Conservation (phyloP, 495 filamentous ascomycete genomes). For the Bathelium albidoporum region DNA sequence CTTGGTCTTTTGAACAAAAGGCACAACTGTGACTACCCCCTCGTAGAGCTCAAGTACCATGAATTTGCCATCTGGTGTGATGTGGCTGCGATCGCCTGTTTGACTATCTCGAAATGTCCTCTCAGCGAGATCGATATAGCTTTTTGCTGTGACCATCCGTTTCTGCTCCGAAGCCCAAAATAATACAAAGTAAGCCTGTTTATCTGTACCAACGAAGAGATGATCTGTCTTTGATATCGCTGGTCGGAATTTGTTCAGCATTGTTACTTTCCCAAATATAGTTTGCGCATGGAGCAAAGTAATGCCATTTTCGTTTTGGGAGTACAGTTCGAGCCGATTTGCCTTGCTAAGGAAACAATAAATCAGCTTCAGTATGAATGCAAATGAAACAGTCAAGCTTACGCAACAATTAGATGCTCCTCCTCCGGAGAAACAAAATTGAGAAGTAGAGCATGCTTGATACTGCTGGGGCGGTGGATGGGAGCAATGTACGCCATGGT, state of each 20-base stretch:
- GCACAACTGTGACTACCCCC: slow-evolving; percentile 69
- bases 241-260: slow-evolving; percentile 74
- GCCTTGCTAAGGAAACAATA: slow-evolving; percentile 53
- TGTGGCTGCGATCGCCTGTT: slow-evolving; percentile 61
- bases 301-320: slow-evolving; percentile 48
- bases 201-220: slow-evolving; percentile 85
- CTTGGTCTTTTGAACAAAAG: slow-evolving; percentile 47
- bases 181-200: slow-evolving; percentile 79
- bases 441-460: slow-evolving; percentile 75
- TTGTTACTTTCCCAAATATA: slow-evolving; percentile 74
- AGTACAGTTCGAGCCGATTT: slow-evolving; percentile 85
- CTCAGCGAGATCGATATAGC: slow-evolving; percentile 63
- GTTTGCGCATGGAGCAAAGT: slow-evolving; percentile 50
- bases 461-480: slow-evolving; percentile 82
- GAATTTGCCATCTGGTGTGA: slow-evolving; percentile 72
- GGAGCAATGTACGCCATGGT: slow-evolving; percentile 89
- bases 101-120: slow-evolving; percentile 70
- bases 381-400: slow-evolving; percentile 31
- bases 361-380: slow-evolving; percentile 8
- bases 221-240: slow-evolving; percentile 65
- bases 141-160: slow-evolving; percentile 56
- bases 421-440: slow-evolving; percentile 62
- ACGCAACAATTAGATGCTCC: slow-evolving; percentile 81
- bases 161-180: slow-evolving; percentile 61
- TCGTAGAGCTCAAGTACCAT: slow-evolving; percentile 84